Conservation (phyloP, 2,329 filamentous ascomycete species). For the Juglanconis oblonga region DNA sequence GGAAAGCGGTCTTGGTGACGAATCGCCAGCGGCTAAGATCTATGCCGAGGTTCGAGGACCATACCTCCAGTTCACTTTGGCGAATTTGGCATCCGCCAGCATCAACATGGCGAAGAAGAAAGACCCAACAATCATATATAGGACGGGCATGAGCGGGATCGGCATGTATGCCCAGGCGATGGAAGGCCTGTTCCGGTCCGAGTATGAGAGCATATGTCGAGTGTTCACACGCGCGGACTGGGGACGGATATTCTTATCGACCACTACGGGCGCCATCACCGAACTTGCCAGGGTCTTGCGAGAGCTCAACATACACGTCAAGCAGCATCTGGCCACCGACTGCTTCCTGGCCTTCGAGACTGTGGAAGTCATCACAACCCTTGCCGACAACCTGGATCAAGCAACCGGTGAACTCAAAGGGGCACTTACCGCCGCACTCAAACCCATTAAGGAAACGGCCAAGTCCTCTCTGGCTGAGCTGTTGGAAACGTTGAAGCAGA, state of each 20-base stretch:
- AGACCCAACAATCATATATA: slow-evolving; percentile 78
- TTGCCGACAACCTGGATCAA: slow-evolving; percentile 76
- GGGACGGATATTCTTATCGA: slow-evolving; percentile 72
- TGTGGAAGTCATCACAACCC: slow-evolving; percentile 78
- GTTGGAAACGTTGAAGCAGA: slow-evolving; percentile 76
- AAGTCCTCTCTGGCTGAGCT: slow-evolving; percentile 82
- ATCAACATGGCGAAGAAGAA: slow-evolving; percentile 80
- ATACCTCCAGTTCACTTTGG: slow-evolving; percentile 77
- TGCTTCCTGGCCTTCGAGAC: slow-evolving; percentile 96
- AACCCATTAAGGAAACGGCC: slow-evolving; percentile 87
- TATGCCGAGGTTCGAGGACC: slow-evolving; percentile 85
- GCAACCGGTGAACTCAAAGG: slow-evolving; percentile 83
- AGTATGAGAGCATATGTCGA: slow-evolving; percentile 86
- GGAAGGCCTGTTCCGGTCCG: slow-evolving; percentile 81
- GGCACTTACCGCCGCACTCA: slow-evolving; percentile 78
- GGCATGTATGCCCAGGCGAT: slow-evolving; percentile 83
- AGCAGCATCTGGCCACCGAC: slow-evolving; percentile 80
- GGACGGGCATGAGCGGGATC: slow-evolving; percentile 85
- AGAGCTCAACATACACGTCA: slow-evolving; percentile 88
- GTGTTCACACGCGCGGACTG: slow-evolving; percentile 86
- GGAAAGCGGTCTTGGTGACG: slow-evolving; percentile 46
- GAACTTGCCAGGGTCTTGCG: slow-evolving; percentile 83
- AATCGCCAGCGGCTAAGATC: slow-evolving; percentile 72
- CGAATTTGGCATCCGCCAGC: slow-evolving; percentile 84
- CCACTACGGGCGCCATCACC: slow-evolving; percentile 72